Percentiles rank a stretch among this genome's conserved stretches.
Evolutionary conservation across 305 asterid species (phyloP).

Genomic region (Salvia sclarea): DNA sequence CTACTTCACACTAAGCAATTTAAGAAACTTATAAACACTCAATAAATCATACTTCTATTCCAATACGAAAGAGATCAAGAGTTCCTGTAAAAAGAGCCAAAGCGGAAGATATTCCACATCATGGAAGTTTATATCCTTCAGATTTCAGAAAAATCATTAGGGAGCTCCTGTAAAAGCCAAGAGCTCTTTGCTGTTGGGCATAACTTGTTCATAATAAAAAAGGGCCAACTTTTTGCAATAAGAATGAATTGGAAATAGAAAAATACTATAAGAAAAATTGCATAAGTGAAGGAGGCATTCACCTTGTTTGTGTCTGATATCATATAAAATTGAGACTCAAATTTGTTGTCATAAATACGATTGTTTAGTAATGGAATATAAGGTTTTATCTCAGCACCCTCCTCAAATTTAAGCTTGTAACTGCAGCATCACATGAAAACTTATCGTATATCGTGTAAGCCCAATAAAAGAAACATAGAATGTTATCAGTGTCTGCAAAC

Average conservation of each 20-base stretch:
- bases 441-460: slow-evolving; percentile 25
- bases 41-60: not conserved
- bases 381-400: slow-evolving; percentile 83
- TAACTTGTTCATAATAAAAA: not conserved
- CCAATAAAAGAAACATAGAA: slow-evolving; percentile 18
- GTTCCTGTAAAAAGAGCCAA: not conserved
- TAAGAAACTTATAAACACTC: not conserved
- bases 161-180: too few species aligned
- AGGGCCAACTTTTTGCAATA: slow-evolving; percentile 16
- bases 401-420: slow-evolving; percentile 92
- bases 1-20: not conserved
- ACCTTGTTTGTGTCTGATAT: slow-evolving; percentile 96
- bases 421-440: slow-evolving; percentile 54
- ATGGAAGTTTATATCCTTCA: not conserved
- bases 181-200: slow-evolving; percentile 8
- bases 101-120: not conserved
- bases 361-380: slow-evolving; percentile 87
- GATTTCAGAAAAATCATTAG: too few species aligned
- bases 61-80: not conserved
- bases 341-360: slow-evolving; percentile 91
- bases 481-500: slow-evolving; percentile 33
- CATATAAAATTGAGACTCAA: slow-evolving; percentile 97
- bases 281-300: slow-evolving; percentile 27
- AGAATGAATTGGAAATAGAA: not conserved
- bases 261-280: slow-evolving; percentile 20